Evolutionary conservation across 2,329 filamentous ascomycete species (phyloP), one percentile per base, ranked within the genome.

Genomic region (Penicillium sp.): DNA sequence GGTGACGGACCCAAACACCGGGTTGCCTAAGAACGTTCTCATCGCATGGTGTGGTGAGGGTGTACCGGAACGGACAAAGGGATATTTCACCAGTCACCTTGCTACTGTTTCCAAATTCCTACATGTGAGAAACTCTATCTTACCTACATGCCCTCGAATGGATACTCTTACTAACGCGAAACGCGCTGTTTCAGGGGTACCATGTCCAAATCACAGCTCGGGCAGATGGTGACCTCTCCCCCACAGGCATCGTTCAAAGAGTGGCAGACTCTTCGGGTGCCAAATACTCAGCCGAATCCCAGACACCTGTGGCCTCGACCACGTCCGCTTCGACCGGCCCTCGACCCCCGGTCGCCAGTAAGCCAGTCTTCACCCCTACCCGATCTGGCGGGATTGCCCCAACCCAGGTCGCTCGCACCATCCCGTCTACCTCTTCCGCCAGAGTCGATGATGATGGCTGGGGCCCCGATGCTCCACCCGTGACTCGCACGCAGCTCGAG

Each of bases 1-100:
- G 81, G 90, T 99, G 81, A 97, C 93, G 78, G 95, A 99, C 76
- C 91, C 93, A 59, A 99, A 99, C 78, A 92, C 91, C 2, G 83
- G 84, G 24, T 86, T 99, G 17, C 93, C 94, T 54, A 99, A 99
- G 83, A 91, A 89, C 76, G 92, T 96, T 62, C 85, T 99, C 68
- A 92, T 99, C 75, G 93, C 91, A 68, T 99, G 95, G 91, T 99
- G 95, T 78, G 95, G 95, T 68, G 94, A 96, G 75, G 95, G 95
- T 70, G 95, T 99, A 17, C 95, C 95, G n/a, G 95, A 99, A 81
- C 86, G 94, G 72, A 98, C 94, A 64, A 99, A 98, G 81, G 95
- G 95, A 68, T 98, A 98, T 81, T 99, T 99, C 77, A 97, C 92
- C 68, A 97, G 93, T 80, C 94, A 99, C 80, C 83, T 95, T 53